These are phyloP conservation scores for Acer campestre DNA, from an alignment of 345 rosid species.

Conservation along the genomic window DNA sequence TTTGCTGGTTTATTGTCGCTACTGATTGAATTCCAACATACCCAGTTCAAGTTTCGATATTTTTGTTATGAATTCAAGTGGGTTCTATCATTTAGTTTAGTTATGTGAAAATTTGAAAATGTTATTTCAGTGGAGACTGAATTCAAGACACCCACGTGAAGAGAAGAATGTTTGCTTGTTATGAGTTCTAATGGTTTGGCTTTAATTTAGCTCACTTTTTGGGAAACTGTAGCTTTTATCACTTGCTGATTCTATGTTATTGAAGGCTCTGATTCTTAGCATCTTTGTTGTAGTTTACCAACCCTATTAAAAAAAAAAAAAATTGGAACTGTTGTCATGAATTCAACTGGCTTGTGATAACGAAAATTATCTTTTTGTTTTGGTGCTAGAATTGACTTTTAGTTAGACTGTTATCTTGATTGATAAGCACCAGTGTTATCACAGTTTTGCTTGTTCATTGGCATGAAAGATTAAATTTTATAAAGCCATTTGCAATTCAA, in stretches of 20 bases:
- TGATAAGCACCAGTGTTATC: neutral
- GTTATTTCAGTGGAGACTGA: neutral
- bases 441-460: neutral
- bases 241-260: neutral
- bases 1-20: neutral
- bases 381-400: neutral
- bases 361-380: neutral
- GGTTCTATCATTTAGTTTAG: neutral
- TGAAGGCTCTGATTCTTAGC: too few species aligned
- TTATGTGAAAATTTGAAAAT: neutral
- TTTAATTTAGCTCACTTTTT: neutral
- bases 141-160: neutral
- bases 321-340: neutral
- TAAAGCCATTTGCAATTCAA: neutral
- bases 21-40: conserved; percentile 5
- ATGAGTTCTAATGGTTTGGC: neutral
- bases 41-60: conserved; percentile 12
- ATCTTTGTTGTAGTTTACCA: neutral
- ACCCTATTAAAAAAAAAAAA: neutral
- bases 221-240: neutral
- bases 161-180: neutral
- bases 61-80: conserved; percentile 1
- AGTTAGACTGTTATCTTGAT: neutral
- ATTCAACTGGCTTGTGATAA: neutral
- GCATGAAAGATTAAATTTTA: neutral